These are phyloP conservation scores for Chaetomium globosum DNA, from an alignment of 2,329 filamentous ascomycete species.

Conservation along the genomic window DNA sequence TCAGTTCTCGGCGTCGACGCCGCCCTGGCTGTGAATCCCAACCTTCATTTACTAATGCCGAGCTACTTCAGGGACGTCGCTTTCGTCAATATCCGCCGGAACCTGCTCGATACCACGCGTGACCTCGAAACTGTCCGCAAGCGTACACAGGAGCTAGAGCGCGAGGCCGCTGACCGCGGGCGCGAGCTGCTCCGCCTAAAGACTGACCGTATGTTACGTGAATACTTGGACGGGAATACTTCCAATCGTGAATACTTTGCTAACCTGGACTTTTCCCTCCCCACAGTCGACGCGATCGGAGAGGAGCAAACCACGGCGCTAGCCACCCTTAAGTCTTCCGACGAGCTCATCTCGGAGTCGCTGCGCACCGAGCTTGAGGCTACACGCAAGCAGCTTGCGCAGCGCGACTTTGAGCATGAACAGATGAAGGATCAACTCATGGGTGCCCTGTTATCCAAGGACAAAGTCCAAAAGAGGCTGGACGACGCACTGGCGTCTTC, in stretches of 20 bases:
- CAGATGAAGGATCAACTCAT: constrained; percentile 63
- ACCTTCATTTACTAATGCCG: constrained; percentile 49
- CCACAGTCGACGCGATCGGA: constrained; percentile 54
- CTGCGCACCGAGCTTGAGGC: constrained; percentile 61
- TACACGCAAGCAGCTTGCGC: constrained; percentile 55
- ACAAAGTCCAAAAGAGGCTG: constrained; percentile 59
- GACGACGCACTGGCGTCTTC: constrained; percentile 45
- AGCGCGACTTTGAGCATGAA: constrained; percentile 56
- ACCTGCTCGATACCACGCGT: constrained; percentile 49
- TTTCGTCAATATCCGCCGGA: constrained; percentile 55
- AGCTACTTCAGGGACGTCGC: constrained; percentile 56
- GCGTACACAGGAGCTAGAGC: constrained; percentile 50
- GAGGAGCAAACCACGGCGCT: constrained; percentile 59
- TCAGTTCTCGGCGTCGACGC: constrained; percentile 51
- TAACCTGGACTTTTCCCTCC: constrained; percentile 33
- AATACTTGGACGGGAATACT: neutral
- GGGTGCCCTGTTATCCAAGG: constrained; percentile 62
- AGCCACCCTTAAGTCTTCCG: constrained; percentile 61
- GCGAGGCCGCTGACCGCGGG: constrained; percentile 55
- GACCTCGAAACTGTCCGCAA: constrained; percentile 54
- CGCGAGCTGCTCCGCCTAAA: constrained; percentile 58
- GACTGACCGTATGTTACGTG: constrained; percentile 52
- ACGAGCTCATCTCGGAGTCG: constrained; percentile 61
- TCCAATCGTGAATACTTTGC: constrained; percentile 23
- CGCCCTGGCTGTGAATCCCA: constrained; percentile 39